Evolutionary conservation across 192 early-diverging fungal genomes (phyloP).

Genomic region (Dissophora globulifera): DNA sequence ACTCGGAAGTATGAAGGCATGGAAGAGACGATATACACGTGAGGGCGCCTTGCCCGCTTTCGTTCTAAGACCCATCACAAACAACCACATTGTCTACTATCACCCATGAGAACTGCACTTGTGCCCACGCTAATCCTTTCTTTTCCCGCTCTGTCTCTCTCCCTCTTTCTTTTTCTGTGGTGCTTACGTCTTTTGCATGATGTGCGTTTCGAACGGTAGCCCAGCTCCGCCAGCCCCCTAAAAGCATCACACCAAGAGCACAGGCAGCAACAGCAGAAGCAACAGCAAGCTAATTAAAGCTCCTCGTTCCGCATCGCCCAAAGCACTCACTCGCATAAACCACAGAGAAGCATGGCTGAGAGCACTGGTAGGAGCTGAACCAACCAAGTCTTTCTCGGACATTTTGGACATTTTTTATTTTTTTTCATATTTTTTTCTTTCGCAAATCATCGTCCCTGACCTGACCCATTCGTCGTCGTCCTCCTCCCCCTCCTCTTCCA

Average conservation of each 20-base stretch:
- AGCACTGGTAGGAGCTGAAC: constrained; percentile 13
- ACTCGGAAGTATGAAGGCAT: neutral
- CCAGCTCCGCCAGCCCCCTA: neutral
- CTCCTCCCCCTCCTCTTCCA: neutral
- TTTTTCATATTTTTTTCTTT: neutral
- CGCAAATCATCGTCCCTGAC: neutral
- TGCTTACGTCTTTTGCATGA: neutral
- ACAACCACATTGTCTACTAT: too few species aligned
- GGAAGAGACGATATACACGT: neutral
- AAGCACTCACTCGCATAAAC: neutral
- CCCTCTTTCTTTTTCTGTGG: too few species aligned
- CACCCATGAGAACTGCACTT: too few species aligned
- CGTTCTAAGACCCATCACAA: too few species aligned
- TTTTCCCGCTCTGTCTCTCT: too few species aligned
- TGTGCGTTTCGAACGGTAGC: neutral
- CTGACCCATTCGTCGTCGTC: too few species aligned
- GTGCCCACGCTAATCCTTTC: too few species aligned
- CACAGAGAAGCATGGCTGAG: constrained; percentile 21
- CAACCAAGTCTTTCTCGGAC: too few species aligned
- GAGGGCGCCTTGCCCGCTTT: too few species aligned
- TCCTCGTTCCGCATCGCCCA: neutral
- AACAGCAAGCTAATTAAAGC: neutral
- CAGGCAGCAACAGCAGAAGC: neutral
- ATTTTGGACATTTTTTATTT: neutral
- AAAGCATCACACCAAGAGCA: neutral